Conservation (phyloP, 345 rosid species). For the Heritiera fomes region DNA sequence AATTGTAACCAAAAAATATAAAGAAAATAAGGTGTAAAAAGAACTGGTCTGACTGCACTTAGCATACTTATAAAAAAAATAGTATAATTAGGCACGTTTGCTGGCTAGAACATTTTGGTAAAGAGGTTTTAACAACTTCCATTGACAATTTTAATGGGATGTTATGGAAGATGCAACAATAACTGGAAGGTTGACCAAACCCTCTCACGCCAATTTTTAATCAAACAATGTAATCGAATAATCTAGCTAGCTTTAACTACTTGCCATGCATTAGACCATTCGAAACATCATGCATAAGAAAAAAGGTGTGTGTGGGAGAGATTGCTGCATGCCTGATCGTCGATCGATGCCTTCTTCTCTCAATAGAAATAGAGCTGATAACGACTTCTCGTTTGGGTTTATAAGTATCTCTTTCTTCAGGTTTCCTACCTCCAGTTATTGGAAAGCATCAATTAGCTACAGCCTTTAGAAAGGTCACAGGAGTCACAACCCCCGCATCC, state of each 20-base stretch:
- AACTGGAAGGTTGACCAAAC: slow-evolving; percentile 26
- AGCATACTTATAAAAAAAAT: no score
- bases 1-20: no score
- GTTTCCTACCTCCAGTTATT: neutral
- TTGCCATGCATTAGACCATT: neutral
- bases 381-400: slow-evolving; percentile 4
- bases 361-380: neutral
- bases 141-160: slow-evolving; percentile 11
- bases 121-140: slow-evolving; percentile 28
- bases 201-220: neutral
- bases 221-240: neutral
- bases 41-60: no score
- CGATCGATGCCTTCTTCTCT: neutral
- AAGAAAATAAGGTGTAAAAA: no score
- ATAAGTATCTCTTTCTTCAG: neutral
- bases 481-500: slow-evolving; percentile 15
- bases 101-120: neutral
- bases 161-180: slow-evolving; percentile 18
- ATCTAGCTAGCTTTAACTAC: neutral
- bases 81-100: no score
- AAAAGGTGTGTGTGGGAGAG: neutral
- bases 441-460: neutral
- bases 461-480: slow-evolving; percentile 5
- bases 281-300: neutral
- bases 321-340: neutral